Percentiles rank a stretch among this genome's conserved stretches.
These are phyloP conservation scores for Geosmithia morbida DNA, from an alignment of 2,329 filamentous ascomycete species.

Conservation along the genomic window DNA sequence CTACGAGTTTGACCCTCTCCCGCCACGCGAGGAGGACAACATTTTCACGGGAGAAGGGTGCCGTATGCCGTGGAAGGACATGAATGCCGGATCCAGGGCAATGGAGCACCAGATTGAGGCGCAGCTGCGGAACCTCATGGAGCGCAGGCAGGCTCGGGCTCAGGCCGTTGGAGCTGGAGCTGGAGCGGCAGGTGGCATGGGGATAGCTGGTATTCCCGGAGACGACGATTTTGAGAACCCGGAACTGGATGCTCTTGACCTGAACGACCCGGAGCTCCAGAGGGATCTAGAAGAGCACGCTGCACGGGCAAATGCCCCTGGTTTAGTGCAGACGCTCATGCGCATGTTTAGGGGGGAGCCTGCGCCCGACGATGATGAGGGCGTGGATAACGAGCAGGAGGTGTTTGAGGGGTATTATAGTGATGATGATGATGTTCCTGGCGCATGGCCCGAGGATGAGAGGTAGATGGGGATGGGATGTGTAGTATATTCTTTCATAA, in stretches of 20 bases:
- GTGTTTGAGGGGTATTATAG: conserved; percentile 3
- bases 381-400: conserved; percentile 2
- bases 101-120: conserved; percentile 8
- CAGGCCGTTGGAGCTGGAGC: conserved; percentile 4
- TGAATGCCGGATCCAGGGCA: conserved; percentile 4
- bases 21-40: conserved; percentile 45
- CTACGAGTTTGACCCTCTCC: conserved; percentile 69
- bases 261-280: conserved; percentile 16
- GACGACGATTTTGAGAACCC: conserved; percentile 12
- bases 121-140: conserved; percentile 14
- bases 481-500: background rate
- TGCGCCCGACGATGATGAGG: conserved; percentile 3
- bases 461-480: conserved; percentile 3
- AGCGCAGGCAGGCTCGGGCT: conserved; percentile 6
- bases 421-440: conserved; percentile 9
- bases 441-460: conserved; percentile 18
- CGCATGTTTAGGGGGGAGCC: conserved; percentile 9
- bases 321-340: conserved; percentile 11
- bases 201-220: conserved; percentile 1
- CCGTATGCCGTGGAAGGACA: conserved; percentile 23
- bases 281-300: conserved; percentile 15
- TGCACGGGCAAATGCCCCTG: conserved; percentile 10
- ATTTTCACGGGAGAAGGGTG: conserved; percentile 27
- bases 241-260: conserved; percentile 9
- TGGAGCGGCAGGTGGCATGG: background rate